Evolutionary conservation across 495 filamentous ascomycete genomes (phyloP), one percentile per base, ranked within the genome.

Genomic region (Corynascus novoguineensis): DNA sequence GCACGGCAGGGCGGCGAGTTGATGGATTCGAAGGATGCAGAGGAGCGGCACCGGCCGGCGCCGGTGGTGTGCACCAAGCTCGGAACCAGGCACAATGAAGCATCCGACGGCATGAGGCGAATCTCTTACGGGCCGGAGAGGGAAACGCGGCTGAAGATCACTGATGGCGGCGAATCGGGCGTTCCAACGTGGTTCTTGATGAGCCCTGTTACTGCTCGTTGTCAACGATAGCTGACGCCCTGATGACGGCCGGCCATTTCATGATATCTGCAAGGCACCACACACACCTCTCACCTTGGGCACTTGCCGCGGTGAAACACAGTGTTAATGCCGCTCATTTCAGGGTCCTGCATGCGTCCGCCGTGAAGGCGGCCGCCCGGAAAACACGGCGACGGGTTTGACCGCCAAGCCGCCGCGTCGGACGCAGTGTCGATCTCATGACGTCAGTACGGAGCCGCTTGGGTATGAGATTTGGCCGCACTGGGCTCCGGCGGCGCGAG

Each of bases 401-500:
- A 40, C 47, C 42, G 56, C 60, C 60, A 59, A 57, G 56, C 53
- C 49, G 50, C 56, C 55, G 50, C 32, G 28, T 56, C 52, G 29
- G 55, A 50, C 17, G 58, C 31, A 54, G 8, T 31, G 58, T 55
- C 45, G 62, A 64, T 64, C 62, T 28, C 28, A 64, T 61, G 62
- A 61, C 59, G 62, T 64, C 62, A 64, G 57, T 9, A 22, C 40
- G 34, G 35, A 29, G 35, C 41, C 59, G 55, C 47, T n/a, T 51
- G 37, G 29, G 24, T 27, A 37, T 14, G 48, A 41, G 22, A 10
- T 42, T 34, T 42, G 32, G 41, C 24, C 60, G 50, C 50, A 45
- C 31, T 53, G 56, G 58, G 53, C 6, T 41, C 37, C 52, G 42
- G n/a, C 35, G 3, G 25, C 38, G 10, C 21, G 15, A 53, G 35